Base-by-base conservation (phyloP, 148 eudicot species). In the Diospyros lotus region DNA sequence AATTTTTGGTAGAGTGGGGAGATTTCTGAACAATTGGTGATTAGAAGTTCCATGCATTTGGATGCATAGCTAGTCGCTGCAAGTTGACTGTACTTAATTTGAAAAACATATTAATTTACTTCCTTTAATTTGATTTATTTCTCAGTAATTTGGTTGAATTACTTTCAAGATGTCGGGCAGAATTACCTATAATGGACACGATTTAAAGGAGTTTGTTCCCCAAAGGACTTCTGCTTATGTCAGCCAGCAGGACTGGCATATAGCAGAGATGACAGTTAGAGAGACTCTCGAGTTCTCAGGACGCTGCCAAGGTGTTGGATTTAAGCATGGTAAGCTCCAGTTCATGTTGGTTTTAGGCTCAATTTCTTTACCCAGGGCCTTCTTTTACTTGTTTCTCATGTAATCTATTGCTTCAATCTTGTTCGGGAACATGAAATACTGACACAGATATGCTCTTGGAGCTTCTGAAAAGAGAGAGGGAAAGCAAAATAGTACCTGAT, bases 251-350 rank as follows among this genome's bases (percentile, higher is more conserved):
- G 98, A 94, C 77, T 84, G 87, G 79, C 98, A 94, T 77, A 87
- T 86, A 85, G 93, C 90, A 18, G 98, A 94, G 83, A 92, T 94
- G 98, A 94, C 98, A 66, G 96, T 94, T 0, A 80, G 92, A 69
- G 97, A 94, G 78, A 89, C 91, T 59, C 85, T 94, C 69, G 88
- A 89, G 72, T 90, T 92, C 81, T 87, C 98, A 5, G 92, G 91
- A 80, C 72, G 81, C 50, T 92, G 96, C 80, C 98, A 90, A 81
- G 98, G 98, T 65, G 81, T 82, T 71, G 97, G 97, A 75, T 87
- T 81, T 82, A 90, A 86, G 79, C 79, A 85, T 44, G 96, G 98
- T 90, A 80, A 72, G 80, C 66, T 82, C 17, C 67, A 62, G 45
- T 5, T 9, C n/a, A 66, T 63, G 52, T 69, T 55, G 56, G 40